Evolutionary conservation across 2,329 filamentous ascomycete species (phyloP).

Genomic region (Lecanicillium sp.): DNA sequence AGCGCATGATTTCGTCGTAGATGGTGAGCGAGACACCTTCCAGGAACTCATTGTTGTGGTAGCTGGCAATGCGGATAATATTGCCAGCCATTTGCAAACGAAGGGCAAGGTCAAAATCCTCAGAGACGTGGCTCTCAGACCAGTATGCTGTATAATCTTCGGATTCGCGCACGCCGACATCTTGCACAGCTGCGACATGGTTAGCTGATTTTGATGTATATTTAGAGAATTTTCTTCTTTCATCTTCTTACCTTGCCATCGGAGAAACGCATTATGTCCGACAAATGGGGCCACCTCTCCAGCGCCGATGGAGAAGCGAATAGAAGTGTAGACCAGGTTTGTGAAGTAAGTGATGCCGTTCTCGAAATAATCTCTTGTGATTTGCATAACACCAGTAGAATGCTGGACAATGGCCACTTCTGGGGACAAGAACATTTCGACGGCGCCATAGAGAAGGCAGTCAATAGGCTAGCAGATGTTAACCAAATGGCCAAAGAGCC

Average conservation of each 20-base stretch:
- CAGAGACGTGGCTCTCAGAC: slow-evolving; percentile 68
- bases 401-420: slow-evolving; percentile 67
- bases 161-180: slow-evolving; percentile 33
- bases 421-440: slow-evolving; percentile 62
- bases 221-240: not conserved
- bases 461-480: slow-evolving; percentile 37
- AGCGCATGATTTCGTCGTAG: slow-evolving; percentile 62
- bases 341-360: slow-evolving; percentile 70
- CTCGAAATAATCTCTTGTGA: slow-evolving; percentile 65
- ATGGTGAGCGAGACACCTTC: slow-evolving; percentile 67
- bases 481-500: too few relatives aligned
- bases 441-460: slow-evolving; percentile 60
- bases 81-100: slow-evolving; percentile 62
- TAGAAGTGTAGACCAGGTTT: slow-evolving; percentile 67
- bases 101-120: slow-evolving; percentile 70
- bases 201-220: not conserved
- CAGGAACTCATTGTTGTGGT: slow-evolving; percentile 62
- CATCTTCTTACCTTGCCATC: slow-evolving; percentile 47
- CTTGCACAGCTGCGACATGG: slow-evolving; percentile 22
- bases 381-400: slow-evolving; percentile 69
- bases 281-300: slow-evolving; percentile 70
- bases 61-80: slow-evolving; percentile 59
- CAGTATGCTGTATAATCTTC: slow-evolving; percentile 60
- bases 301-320: slow-evolving; percentile 60
- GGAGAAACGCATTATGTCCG: slow-evolving; percentile 67